phyloP scores from a whole-genome alignment of 139 green algal genomes.

The Auxenochlorella protothecoides region DNA sequence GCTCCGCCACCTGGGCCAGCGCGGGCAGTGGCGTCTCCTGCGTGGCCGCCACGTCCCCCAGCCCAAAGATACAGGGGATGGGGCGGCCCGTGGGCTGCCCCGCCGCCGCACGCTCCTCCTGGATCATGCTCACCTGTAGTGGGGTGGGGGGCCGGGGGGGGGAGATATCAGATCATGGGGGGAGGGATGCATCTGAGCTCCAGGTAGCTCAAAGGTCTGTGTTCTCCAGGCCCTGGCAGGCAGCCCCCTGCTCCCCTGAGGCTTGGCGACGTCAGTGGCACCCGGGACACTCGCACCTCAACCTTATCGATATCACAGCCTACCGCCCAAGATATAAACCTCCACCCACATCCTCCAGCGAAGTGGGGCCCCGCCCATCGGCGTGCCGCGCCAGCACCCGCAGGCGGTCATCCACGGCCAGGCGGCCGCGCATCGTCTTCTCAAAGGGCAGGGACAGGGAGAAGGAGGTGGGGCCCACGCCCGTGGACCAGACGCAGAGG shows the following conservation, averaged over 20 bases:
- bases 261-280: not conserved
- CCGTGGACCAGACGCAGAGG: constrained; percentile 82
- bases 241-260: too few species aligned
- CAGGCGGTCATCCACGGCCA: constrained; percentile 46
- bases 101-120: constrained; percentile 8
- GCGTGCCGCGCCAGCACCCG: constrained; percentile 35
- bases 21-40: constrained; percentile 63
- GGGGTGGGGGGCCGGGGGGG: too few species aligned
- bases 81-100: not conserved
- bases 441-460: constrained; percentile 64
- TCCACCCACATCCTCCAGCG: too few species aligned
- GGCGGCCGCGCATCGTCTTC: constrained; percentile 44
- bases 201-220: too few species aligned
- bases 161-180: too few species aligned
- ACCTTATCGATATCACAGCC: too few species aligned
- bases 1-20: constrained; percentile 86
- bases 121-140: constrained; percentile 15
- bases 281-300: not conserved
- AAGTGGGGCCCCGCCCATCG: too few species aligned
- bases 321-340: too few species aligned
- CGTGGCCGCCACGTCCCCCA: constrained; percentile 83
- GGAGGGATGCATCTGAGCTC: too few species aligned
- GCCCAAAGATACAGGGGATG: constrained; percentile 48
- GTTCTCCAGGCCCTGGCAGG: too few species aligned
- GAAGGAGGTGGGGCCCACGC: constrained; percentile 74